phyloP scores from a whole-genome alignment of 768 basidiomycete species.

The Tulasnella sp. region DNA sequence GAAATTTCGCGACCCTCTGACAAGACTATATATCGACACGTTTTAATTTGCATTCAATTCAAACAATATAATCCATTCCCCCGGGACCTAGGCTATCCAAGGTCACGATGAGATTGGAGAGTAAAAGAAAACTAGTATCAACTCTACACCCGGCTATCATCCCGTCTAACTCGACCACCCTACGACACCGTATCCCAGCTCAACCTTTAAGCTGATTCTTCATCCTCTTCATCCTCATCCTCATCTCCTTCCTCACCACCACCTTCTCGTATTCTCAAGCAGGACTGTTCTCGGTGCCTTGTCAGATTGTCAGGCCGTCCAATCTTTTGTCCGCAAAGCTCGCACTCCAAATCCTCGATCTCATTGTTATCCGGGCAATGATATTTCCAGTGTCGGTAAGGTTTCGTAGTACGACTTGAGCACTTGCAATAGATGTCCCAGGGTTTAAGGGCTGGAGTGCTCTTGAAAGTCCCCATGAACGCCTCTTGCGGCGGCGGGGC shows the following conservation, averaged over 20 bases:
- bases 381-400: background rate
- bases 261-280: background rate
- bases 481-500: too few species aligned
- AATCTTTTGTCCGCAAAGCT: background rate
- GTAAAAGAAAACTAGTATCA: too few species aligned
- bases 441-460: background rate
- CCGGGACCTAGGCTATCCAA: too few species aligned
- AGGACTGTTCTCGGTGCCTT: background rate
- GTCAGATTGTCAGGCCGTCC: conserved; percentile 2
- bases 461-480: background rate
- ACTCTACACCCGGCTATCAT: too few species aligned
- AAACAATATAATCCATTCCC: too few species aligned
- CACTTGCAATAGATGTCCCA: conserved; percentile 3
- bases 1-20: too few species aligned
- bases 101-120: too few species aligned
- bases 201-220: too few species aligned
- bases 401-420: background rate
- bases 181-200: too few species aligned
- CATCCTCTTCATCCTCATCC: background rate
- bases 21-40: too few species aligned
- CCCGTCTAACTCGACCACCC: too few species aligned
- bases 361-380: background rate
- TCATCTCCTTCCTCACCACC: background rate
- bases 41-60: too few species aligned
- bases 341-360: background rate